Base-by-base conservation (phyloP, 345 rosid genomes). In the Euphorbia tirucalli region DNA sequence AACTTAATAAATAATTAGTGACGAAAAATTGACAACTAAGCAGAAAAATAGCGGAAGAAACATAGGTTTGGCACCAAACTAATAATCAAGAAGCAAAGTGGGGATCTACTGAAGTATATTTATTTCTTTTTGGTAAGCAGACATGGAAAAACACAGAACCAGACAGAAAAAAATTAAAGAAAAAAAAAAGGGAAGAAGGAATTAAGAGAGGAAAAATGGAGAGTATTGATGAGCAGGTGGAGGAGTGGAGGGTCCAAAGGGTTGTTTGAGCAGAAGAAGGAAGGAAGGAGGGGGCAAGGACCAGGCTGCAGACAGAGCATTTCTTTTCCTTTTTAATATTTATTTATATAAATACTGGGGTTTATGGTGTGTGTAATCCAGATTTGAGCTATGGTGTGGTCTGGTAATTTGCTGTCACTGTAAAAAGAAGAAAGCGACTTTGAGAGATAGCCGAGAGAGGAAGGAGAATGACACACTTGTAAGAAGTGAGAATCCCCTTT, bases 341-440 rank as follows among this genome's bases (percentile, higher is more conserved):
- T 50, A 41, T 32, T 46, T 21, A 4, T 25, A n/a, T 30, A 21
- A 35, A 30, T 19, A 18, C 2, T 27, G 15, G 7, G 8, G 15
- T 30, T 56, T 14, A 13, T 18, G 30, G 43, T 59, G 54, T 18
- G 64, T 48, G n/a, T n/a, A n/a, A n/a, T n/a, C 4, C 39, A 35
- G 39, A 35, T 35, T 35, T n/a, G 7, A 6, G 25, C 27, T 55
- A 25, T 15, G n/a, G 65, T 10, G 27, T 32, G 43, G 37, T 39
- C 62, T 70, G 78, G 79, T 61, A 54, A 77, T 21, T 68, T 43
- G 70, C 28, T 55, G 13, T 28, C 22, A 43, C 83, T 75, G 77
- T 74, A 67, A 69, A 46, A 73, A 77, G 58, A 49, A 27, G 67
- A 54, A 60, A 69, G 77, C 37, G 67, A 76, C 64, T 7, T 25